Evolutionary conservation across 1,284 basidiomycete species (phyloP).

Genomic region (Cryptococcus maquisensis): DNA sequence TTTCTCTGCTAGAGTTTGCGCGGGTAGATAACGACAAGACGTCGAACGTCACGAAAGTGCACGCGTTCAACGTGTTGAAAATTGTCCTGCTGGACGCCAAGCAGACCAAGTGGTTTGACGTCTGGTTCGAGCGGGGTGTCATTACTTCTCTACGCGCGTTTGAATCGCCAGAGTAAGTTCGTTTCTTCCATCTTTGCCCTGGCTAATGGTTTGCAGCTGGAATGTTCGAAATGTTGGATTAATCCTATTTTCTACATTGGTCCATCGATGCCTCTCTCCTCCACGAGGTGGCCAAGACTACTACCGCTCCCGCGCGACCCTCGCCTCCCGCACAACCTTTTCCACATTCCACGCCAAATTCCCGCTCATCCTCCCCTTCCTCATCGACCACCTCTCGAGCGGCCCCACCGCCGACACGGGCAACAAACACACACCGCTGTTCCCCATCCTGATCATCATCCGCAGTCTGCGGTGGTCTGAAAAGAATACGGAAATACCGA

Average conservation of each 20-base stretch:
- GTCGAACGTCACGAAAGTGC: constrained; percentile 41
- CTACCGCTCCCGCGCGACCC: constrained; percentile 25
- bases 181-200: neutral
- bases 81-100: constrained; percentile 45
- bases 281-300: constrained; percentile 27
- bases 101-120: constrained; percentile 32
- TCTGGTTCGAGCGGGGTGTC: constrained; percentile 41
- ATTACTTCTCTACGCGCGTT: constrained; percentile 42
- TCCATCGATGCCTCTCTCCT: constrained; percentile 36
- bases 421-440: constrained; percentile 35
- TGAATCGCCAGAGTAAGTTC: constrained; percentile 39
- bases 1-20: constrained; percentile 30
- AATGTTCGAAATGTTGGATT: constrained; percentile 48
- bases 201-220: constrained; percentile 34
- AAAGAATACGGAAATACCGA: constrained; percentile 20
- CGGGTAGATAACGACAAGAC: constrained; percentile 24
- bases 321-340: constrained; percentile 34
- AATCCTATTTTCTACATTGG: constrained; percentile 44
- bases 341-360: constrained; percentile 35
- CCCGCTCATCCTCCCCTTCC: constrained; percentile 33
- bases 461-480: constrained; percentile 36
- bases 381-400: constrained; percentile 20
- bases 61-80: constrained; percentile 47
- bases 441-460: constrained; percentile 44
- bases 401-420: neutral